Evolutionary conservation across 495 filamentous ascomycete genomes (phyloP), one percentile per base, ranked within the genome.

Genomic region (Hyaloscypha hepaticicola): DNA sequence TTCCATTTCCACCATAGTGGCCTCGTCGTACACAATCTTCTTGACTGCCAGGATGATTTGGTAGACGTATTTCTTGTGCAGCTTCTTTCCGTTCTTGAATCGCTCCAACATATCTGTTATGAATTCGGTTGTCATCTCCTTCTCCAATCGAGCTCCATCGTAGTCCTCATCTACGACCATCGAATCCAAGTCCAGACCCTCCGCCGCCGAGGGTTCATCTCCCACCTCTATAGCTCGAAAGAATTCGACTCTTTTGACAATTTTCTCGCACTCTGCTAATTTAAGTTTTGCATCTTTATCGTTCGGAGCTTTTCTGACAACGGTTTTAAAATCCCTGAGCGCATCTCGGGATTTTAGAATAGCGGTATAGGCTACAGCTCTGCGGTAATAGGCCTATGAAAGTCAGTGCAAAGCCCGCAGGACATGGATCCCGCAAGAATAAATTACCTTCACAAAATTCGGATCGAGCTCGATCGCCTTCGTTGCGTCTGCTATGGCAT

Each of bases 31-130:
- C 52, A 97, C 91, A 61, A 98, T 83, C 26, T 96, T 87, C 76
- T 88, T 90, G 66, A 96, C 92, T 28, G 90, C 90, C 67, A 96
- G 79, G 68, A 98, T 80, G 69, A 99, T 99, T 74, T 96, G 91
- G 81, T 93, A 97, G 62, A 90, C 95, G 76, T 97, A 99, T 84
- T 98, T 99, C 80, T 84, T 87, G 76, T 93, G 92, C 61, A 99
- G 82, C 75, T 89, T 92, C 83, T 98, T 97, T 65, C 95, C 94
- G 64, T 88, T 86, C 84, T 96, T 97, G 82, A 99, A 99, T 38
- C 95, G 80, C 74, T 92, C 81, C 58, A 94, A 90, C 96, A 97
- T 98, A 77, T 98, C 93, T 65, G 93, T 88, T 67, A 99, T 89
- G 69, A 99, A 99, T 72, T 96, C 93, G 70, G 91, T 84, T 8